Conservation (phyloP, 2,329 filamentous ascomycete species). For the Bisporella sp. region DNA sequence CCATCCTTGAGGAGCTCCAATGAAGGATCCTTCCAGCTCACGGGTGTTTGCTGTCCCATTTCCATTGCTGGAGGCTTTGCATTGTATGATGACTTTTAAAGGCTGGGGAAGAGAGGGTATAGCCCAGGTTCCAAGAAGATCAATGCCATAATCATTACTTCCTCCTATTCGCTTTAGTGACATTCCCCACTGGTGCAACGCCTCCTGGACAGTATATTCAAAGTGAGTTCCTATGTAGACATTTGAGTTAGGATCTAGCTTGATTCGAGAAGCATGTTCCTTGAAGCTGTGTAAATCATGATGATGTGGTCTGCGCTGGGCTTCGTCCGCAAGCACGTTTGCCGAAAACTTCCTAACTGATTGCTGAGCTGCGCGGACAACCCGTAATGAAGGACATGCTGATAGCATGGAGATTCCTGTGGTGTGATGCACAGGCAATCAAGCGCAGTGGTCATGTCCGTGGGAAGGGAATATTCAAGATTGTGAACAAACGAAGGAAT, state of each 20-base stretch:
- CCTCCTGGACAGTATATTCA: constrained; percentile 59
- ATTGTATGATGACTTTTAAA: constrained; percentile 53
- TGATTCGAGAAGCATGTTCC: constrained; percentile 48
- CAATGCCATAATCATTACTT: constrained; percentile 62
- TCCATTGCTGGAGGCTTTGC: constrained; percentile 49
- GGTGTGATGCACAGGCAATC: too few species aligned
- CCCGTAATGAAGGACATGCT: constrained; percentile 9
- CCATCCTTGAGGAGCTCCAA: constrained; percentile 68
- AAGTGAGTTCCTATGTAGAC: constrained; percentile 69
- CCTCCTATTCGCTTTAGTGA: constrained; percentile 58
- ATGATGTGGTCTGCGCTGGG: constrained; percentile 43
- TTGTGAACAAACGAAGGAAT: too few species aligned
- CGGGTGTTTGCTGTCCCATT: constrained; percentile 53
- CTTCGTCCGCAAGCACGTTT: constrained; percentile 14
- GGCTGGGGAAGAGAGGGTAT: constrained; percentile 39
- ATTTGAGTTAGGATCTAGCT: constrained; percentile 48
- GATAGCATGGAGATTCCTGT: constrained; percentile 13
- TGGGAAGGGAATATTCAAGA: too few species aligned
- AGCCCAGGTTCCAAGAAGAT: constrained; percentile 65
- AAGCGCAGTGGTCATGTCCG: too few species aligned
- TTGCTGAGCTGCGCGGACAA: constrained; percentile 15
- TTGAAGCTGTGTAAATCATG: constrained; percentile 59
- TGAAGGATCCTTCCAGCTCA: constrained; percentile 76
- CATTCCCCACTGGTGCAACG: constrained; percentile 57
- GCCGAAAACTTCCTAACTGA: constrained; percentile 16